Evolutionary conservation across 169 alveolate genomes (phyloP), one percentile per base, ranked within the genome.

Genomic region (Cryptosporidium sp.): DNA sequence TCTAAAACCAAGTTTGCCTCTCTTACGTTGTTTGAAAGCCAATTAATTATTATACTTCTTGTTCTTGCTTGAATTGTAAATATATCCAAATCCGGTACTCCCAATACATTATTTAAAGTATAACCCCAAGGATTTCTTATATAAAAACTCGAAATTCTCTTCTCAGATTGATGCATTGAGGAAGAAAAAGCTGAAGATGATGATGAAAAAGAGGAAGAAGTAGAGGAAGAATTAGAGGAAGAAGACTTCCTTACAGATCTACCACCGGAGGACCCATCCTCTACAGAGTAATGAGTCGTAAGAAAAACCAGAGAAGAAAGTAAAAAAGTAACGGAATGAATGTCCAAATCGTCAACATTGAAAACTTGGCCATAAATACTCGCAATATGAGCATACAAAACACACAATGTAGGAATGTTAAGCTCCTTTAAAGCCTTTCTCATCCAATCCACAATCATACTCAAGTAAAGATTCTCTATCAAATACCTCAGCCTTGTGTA

Each of bases 351-450:
- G 0, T 62, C 74, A 35, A 70, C 26, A 9, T 8, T 21, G 10
- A 16, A 21, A 3, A 58, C 59, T 21, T 91, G 70, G 59, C 91
- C 86, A 69, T 33, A 55, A 31, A 74, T 65, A 61, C 45, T 50
- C 21, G 87, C 86, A 51, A 91, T 58, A 71, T 91, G 93, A 16
- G 92, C 91, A 50, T 91, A 73, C 39, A 91, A 50, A 23, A 75
- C 71, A 23, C 93, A 91, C 4, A 91, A 84, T 6, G 85, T 65
- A 5, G 84, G 50, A 21, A 91, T 50, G 45, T 91, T 91, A 16
- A 80, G 55, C 67, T 74, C 73, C n/a, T 41, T 84, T 18, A 85
- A 62, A 14, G 93, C 93, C 43, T 71, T 62, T 51, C 48, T 50
- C 73, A 71, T 75, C 92, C 92, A 91, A 10, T 69, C 69, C 45